These are phyloP conservation scores for Endotrypanum monterogeii DNA, from an alignment of 208 protist species.

Conservation along the genomic window DNA sequence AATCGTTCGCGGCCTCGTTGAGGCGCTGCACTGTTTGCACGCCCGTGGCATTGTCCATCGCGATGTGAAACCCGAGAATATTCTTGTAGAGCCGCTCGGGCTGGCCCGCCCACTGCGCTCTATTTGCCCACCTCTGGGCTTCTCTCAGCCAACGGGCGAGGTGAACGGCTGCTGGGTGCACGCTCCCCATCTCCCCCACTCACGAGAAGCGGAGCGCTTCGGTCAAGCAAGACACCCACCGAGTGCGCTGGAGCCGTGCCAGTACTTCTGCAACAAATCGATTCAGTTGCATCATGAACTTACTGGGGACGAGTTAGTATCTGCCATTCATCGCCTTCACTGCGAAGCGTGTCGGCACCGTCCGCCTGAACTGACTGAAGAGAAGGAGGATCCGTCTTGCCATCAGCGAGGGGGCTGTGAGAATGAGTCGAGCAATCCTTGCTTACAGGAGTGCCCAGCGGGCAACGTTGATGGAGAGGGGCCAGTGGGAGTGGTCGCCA, in stretches of 20 bases:
- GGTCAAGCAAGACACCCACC: background rate
- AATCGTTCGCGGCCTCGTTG: slow-evolving; percentile 31
- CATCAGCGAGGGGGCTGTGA: background rate
- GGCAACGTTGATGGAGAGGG: background rate
- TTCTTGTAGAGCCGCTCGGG: slow-evolving; percentile 60
- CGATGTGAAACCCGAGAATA: slow-evolving; percentile 49
- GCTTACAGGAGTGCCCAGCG: background rate
- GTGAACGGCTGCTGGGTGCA: slow-evolving; percentile 23
- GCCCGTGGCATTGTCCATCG: slow-evolving; percentile 61
- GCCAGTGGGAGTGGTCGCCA: background rate
- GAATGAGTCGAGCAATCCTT: background rate
- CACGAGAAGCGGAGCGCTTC: background rate
- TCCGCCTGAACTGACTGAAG: background rate
- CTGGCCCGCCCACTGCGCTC: slow-evolving; percentile 33
- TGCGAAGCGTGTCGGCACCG: slow-evolving; percentile 13
- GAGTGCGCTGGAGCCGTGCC: slow-evolving; percentile 17
- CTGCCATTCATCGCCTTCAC: slow-evolving; percentile 24
- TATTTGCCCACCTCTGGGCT: slow-evolving; percentile 23
- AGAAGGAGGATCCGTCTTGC: background rate
- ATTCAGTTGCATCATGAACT: slow-evolving; percentile 30
- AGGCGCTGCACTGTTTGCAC: slow-evolving; percentile 59
- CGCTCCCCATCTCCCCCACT: background rate
- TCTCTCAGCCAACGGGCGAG: background rate
- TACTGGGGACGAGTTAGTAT: slow-evolving; percentile 14
- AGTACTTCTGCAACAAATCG: slow-evolving; percentile 7